Percentiles rank a stretch among this genome's conserved stretches.
Evolutionary conservation across 805 yeast genomes (phyloP).

Genomic region (Zygosaccharomyces bisporus): DNA sequence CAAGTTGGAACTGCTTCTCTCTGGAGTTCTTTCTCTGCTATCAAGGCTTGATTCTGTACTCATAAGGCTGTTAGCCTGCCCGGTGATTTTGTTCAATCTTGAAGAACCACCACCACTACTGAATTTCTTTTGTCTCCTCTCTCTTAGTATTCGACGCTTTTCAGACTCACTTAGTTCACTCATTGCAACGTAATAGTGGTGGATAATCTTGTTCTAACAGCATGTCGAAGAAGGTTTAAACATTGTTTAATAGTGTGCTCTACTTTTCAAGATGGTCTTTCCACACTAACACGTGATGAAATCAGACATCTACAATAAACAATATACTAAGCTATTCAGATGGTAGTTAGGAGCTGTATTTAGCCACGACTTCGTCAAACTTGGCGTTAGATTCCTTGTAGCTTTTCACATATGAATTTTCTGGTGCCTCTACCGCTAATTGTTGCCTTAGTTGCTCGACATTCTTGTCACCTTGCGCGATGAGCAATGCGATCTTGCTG

Average conservation of each 20-base stretch:
- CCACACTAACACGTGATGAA: neutral
- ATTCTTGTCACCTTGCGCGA: slow-evolving; percentile 48
- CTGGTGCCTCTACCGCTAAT: slow-evolving; percentile 46
- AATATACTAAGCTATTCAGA: neutral
- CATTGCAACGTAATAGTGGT: slow-evolving; percentile 2
- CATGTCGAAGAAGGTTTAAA: neutral
- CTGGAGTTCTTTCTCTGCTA: neutral
- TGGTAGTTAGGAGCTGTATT: slow-evolving; percentile 39
- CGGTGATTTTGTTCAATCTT: slow-evolving; percentile 50
- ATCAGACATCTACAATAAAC: neutral
- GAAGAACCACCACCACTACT: slow-evolving; percentile 50
- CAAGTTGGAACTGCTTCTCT: neutral
- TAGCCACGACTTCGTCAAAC: slow-evolving; percentile 67
- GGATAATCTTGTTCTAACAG: neutral
- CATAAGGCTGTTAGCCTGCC: slow-evolving; percentile 38
- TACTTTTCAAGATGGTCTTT: neutral
- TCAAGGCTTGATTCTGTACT: slow-evolving; percentile 36
- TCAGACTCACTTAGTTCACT: slow-evolving; percentile 46
- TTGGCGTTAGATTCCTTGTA: slow-evolving; percentile 54
- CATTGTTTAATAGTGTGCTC: neutral
- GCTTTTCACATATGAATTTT: slow-evolving; percentile 57
- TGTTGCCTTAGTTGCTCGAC: slow-evolving; percentile 43
- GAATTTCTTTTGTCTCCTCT: slow-evolving; percentile 63
- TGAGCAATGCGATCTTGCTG: slow-evolving; percentile 59
- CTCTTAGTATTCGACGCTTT: slow-evolving; percentile 53